Conservation (phyloP, 495 filamentous ascomycete species). For the Neurospora intermedia region DNA sequence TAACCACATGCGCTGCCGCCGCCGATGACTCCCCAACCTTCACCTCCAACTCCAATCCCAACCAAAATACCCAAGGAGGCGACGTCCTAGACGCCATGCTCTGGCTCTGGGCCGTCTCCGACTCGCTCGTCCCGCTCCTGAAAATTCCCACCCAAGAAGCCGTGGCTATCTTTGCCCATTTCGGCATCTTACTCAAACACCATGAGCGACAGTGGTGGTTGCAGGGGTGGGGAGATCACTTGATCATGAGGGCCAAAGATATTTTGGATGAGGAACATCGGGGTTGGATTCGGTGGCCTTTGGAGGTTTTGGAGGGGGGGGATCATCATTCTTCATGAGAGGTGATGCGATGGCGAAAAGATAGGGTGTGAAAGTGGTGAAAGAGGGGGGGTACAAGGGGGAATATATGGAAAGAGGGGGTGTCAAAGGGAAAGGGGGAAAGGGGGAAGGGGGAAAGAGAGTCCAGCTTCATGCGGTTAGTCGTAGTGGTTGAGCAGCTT, state of each 20-base stretch:
- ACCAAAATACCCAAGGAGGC: background rate
- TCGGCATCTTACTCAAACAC: conserved; percentile 19
- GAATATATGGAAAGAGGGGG: no score
- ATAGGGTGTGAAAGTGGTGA: background rate
- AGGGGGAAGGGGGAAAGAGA: no score
- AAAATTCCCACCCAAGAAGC: conserved; percentile 20
- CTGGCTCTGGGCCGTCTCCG: conserved; percentile 26
- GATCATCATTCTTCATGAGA: background rate
- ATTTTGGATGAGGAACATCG: conserved; percentile 23
- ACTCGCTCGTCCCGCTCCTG: conserved; percentile 24
- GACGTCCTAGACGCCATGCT: conserved; percentile 28
- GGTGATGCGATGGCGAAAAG: background rate
- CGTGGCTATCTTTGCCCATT: conserved; percentile 27
- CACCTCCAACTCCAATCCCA: background rate
- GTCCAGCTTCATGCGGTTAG: no score
- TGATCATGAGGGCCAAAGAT: conserved; percentile 17
- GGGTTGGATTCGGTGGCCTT: conserved; percentile 27
- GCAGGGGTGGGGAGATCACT: conserved; percentile 23
- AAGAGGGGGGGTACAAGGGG: no score
- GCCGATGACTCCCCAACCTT: background rate
- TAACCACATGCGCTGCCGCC: background rate
- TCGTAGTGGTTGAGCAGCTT: no score
- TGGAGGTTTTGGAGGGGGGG: conserved; percentile 12
- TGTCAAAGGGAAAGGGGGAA: no score
- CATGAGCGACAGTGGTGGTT: conserved; percentile 27